Percentiles rank a stretch among this genome's conserved stretches.
These are phyloP conservation scores for Neurospora tetrasperma DNA, from an alignment of 495 filamentous ascomycete species.

Conservation along the genomic window DNA sequence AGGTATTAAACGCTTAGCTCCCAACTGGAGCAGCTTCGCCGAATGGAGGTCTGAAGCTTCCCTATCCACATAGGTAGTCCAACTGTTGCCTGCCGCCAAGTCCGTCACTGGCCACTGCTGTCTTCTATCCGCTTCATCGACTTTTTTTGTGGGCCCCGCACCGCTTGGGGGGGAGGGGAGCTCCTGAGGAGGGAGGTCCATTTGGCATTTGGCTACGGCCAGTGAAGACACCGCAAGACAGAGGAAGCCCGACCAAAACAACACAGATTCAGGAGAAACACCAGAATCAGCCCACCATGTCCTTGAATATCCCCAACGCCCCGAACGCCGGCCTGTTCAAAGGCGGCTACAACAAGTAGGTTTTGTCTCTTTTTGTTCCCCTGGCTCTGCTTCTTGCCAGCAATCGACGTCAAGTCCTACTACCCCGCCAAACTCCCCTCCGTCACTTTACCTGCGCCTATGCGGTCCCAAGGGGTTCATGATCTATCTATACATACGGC, in stretches of 20 bases:
- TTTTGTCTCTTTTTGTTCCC: background rate
- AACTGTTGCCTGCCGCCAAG: slow-evolving; percentile 13
- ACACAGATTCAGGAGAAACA: background rate
- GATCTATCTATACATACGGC: slow-evolving; percentile 2
- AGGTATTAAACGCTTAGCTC: background rate
- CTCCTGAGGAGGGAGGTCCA: slow-evolving; percentile 13
- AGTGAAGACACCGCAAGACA: slow-evolving; percentile 2
- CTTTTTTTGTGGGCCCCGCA: slow-evolving; percentile 26
- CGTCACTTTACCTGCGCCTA: slow-evolving; percentile 1
- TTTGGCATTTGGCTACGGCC: background rate
- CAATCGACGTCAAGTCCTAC: slow-evolving; percentile 1
- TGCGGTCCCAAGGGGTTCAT: background rate
- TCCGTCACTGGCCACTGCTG: slow-evolving; percentile 19
- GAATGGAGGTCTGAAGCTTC: background rate
- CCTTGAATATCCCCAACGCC: slow-evolving; percentile 84
- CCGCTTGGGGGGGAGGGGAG: background rate
- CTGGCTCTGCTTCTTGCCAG: background rate
- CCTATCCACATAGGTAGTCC: background rate
- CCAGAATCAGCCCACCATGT: slow-evolving; percentile 52
- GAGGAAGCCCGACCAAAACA: slow-evolving; percentile 5
- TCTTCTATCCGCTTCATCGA: slow-evolving; percentile 15
- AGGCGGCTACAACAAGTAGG: slow-evolving; percentile 89
- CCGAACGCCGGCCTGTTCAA: slow-evolving; percentile 94
- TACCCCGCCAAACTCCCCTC: slow-evolving; percentile 7
- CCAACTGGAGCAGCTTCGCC: background rate